Evolutionary conservation across 116 monocot species (phyloP), one percentile per base, ranked within the genome.

Genomic region (Phalaenopsis hybrid): DNA sequence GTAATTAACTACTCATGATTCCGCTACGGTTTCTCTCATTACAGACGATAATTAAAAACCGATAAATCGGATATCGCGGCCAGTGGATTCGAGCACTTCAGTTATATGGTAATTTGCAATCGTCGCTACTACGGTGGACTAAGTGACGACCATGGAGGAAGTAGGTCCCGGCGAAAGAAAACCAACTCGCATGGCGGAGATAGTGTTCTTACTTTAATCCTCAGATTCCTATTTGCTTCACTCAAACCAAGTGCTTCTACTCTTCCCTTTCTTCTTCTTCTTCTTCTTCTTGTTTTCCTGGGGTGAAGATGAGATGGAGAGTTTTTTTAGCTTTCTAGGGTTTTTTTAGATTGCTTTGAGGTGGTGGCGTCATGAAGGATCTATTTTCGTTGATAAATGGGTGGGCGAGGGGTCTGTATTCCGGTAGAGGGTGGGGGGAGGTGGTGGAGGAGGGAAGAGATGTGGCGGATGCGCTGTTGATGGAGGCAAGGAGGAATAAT

Each of bases 401-500:
- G 8, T 49, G 83, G 79, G 57, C 74, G n/a, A 87, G 81, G 80
- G 87, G 82, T 28, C 68, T 87, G 80, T 87, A 81, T 13, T 49
- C 44, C 1, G 81, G 82, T 37, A 51, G 52, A 68, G 72, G 82
- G 44, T 75, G 77, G 63, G 7, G 44, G 34, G 16, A 18, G 69
- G 37, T 34, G 79, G 68, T 10, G 67, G 85, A 81, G 16, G 81
- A 45, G 4, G 87, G 89, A 57, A 84, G 85, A 82, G 84, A 81
- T 25, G 84, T 83, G 12, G 88, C 81, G 8, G 88, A 92, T 49
- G 80, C 77, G n/a, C 34, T 92, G 46, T 21, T 79, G 73, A 86
- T 80, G 80, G 86, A 89, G 44, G 89, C 89, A 57, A 87, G 51
- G 83, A 86, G 48, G 85, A 84, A 86, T 37, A 84, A 85, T 50